phyloP scores from a whole-genome alignment of 352 stramenopile genomes.

The Globisporangium parvum region DNA sequence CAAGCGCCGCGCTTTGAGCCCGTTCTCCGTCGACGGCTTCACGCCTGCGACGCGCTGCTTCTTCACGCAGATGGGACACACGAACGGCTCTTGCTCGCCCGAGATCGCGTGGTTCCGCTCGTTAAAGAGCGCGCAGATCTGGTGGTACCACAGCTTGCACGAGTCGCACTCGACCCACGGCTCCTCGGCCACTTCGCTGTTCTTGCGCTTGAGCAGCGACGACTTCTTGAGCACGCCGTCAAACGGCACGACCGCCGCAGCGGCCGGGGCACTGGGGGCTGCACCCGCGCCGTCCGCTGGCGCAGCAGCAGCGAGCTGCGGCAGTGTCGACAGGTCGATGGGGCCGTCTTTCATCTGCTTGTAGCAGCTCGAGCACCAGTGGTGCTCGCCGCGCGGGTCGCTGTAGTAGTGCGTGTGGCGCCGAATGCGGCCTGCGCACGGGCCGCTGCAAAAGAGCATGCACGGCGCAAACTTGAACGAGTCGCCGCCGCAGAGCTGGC shows the following conservation, averaged over 20 bases:
- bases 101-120: constrained; percentile 95
- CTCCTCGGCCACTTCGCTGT: constrained; percentile 97
- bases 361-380: constrained; percentile 87
- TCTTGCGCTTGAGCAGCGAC: constrained; percentile 96
- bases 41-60: constrained; percentile 71
- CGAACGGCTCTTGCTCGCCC: constrained; percentile 81
- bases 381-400: constrained; percentile 73
- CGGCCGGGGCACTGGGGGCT: constrained; percentile 11
- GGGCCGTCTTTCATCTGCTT: constrained; percentile 89
- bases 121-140: constrained; percentile 99
- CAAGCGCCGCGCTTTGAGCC: constrained; percentile 68
- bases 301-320: constrained; percentile 61
- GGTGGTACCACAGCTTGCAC: constrained; percentile 99
- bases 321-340: constrained; percentile 88
- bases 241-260: constrained; percentile 22
- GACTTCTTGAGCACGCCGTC: constrained; percentile 89
- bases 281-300: constrained; percentile 22
- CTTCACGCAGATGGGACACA: constrained; percentile 84
- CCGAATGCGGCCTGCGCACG: constrained; percentile 75
- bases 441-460: constrained; percentile 86
- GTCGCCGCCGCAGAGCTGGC: constrained; percentile 81
- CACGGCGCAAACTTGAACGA: constrained; percentile 89
- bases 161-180: constrained; percentile 98
- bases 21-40: constrained; percentile 75
- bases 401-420: constrained; percentile 87